These are phyloP conservation scores for Echites panduratus DNA, from an alignment of 257 asterid genomes.

Conservation along the genomic window DNA sequence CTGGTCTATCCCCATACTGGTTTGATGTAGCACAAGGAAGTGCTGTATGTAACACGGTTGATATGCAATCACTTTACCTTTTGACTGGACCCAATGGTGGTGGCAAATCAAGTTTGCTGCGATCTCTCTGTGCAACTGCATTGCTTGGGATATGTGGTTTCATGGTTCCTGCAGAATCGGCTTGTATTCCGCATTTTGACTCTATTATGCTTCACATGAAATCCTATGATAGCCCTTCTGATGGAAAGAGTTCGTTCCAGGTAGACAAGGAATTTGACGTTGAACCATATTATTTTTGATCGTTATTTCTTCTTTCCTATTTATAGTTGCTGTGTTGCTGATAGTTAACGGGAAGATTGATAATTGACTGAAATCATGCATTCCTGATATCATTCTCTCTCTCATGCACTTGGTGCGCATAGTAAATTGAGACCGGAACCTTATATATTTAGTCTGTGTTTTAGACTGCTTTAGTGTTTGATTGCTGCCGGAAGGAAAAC, in stretches of 20 bases:
- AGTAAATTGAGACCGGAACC: not conserved
- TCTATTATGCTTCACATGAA: constrained; percentile 93
- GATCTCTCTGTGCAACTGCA: constrained; percentile 95
- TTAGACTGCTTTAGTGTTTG: not conserved
- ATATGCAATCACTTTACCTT: constrained; percentile 80
- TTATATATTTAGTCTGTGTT: not conserved
- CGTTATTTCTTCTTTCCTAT: not conserved
- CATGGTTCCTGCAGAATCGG: constrained; percentile 95
- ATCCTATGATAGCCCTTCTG: constrained; percentile 95
- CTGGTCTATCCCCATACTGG: constrained; percentile 93
- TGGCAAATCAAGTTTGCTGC: constrained; percentile 86
- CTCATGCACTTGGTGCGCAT: not conserved
- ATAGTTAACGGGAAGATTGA: not conserved
- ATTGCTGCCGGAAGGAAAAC: not conserved
- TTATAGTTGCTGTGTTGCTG: not conserved
- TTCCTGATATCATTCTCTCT: not conserved
- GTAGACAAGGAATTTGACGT: constrained; percentile 22
- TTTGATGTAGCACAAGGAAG: constrained; percentile 80
- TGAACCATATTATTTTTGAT: not conserved
- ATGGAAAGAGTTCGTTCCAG: constrained; percentile 99
- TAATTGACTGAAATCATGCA: not conserved
- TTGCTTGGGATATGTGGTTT: constrained; percentile 84
- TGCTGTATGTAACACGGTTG: constrained; percentile 66
- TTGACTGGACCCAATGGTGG: constrained; percentile 99
- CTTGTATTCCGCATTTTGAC: constrained; percentile 88